Evolutionary conservation across 441 rosid species (phyloP), one percentile per base, ranked within the genome.

Genomic region (Kokia cookei): DNA sequence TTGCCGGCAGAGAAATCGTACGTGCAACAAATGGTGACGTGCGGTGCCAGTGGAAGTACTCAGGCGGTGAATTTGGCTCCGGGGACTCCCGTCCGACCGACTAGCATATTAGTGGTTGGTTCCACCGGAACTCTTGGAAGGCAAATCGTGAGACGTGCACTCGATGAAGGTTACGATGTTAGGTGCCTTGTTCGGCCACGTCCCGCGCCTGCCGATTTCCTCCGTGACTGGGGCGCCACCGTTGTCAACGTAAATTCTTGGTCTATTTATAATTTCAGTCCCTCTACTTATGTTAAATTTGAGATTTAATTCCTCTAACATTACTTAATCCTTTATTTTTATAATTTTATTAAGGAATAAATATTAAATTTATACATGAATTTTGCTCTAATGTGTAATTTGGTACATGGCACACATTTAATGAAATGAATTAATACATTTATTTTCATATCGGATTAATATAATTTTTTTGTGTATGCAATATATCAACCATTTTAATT

Each of bases 141-240:
- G 77, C 97, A 94, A 78, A 83, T 93, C 10, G 99, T 92, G 63
- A 78, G 99, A 71, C 69, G 99, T 54, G 97, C 94, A 0, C 92
- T 94, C 42, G 99, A 92, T 59, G 99, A 94, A 86, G 99, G 97
- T 0, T 94, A 94, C 37, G 98, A 92, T 1, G 97, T 92, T 22
- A 82, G 97, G 66, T 94, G 97, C 72, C 95, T 94, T 42, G 95
- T 94, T 14, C 77, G 97, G 72, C 97, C 98, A 24, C 84, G 98
- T 78, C 97, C 97, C 2, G 90, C 97, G 55, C 95, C 97, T 0
- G 97, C 97, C 7, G 97, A 94, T 62, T 94, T 94, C 67, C 93
- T 92, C 64, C 93, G 97, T 19, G 98, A 92, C 77, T 94, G 97
- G 98, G 97, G 97, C n/a, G 97, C 98, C 58, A 94, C 84, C n/a